Evolutionary conservation across 441 rosid genomes (phyloP), one percentile per base, ranked within the genome.

Genomic region (Populus hybrid): DNA sequence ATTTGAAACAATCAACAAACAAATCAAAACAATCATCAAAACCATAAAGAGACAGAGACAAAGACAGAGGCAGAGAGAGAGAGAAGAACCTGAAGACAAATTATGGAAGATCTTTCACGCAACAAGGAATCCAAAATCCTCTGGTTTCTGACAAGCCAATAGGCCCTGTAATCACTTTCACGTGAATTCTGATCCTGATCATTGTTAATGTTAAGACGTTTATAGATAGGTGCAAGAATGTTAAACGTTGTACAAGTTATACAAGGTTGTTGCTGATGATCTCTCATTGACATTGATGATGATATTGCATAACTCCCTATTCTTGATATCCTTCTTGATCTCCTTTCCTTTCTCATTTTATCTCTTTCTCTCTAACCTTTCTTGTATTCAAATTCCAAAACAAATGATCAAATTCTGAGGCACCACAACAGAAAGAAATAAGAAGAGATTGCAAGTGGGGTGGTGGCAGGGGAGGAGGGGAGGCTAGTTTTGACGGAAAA

Each of bases 161-260:
- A 83, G 16, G 78, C 84, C 78, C 88, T 79, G 82, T 79, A 87
- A 80, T 94, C 95, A 78, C 98, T 91, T 82, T 94, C 98, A 0
- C 95, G 92, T 23, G 84, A 86, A 70, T 81, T 90, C 34, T 87
- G 90, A 77, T 90, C 93, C 90, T 90, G 79, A 59, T n/a, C 24
- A n/a, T 59, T 59, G 75, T 86, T 82, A 38, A 76, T 84, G 21
- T 85, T 81, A 80, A 92, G 84, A 76, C 97, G 98, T 78, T 94
- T 92, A 81, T 94, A 94, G 77, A 94, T 92, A 8, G 98, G 98
- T 70, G 98, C 98, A 32, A 94, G 90, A 83, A 94, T 94, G 79
- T 94, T 94, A 84, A 94, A 94, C 75, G 98, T 94, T 72, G 97
- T 94, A 72, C 97, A 94, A 6, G 96, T 90, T 67, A 94, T 90